Base-by-base conservation (phyloP, 164 flowering plant genomes). In the Stephania cephalantha region DNA sequence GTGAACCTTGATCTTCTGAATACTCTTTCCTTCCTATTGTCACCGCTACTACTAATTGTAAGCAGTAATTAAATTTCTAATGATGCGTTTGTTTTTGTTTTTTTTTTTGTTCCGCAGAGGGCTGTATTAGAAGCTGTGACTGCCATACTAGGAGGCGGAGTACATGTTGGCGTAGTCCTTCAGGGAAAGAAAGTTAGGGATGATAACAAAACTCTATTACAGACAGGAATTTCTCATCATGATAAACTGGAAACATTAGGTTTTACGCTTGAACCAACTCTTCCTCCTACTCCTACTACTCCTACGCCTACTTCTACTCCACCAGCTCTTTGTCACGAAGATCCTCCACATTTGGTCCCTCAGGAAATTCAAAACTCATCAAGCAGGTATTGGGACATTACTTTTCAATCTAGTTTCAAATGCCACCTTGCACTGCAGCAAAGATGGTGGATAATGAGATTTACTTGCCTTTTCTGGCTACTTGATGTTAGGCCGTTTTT, bases 41-140 rank as follows among this genome's bases (percentile, higher is more conserved):
- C 53, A 48, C 50, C 9, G 50, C 50, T 12, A 53, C 58, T 53
- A 53, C 58, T 53, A 53, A 25, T 9, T 50, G 15, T 50, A 9
- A 2, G 12, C 18, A 58, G n/a, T 58, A n/a, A 3, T n/a, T 58
- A n/a, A n/a, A 50, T 50, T 29, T 68, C 76, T 73, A 69, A 74
- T 68, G 71, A 58, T 55, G 3, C 45, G 68, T 48, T 13, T 74
- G 45, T 35, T n/a, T n/a, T n/a, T 64, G 29, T 63, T n/a, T 63
- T 18, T 58, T 61, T 18, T 77, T 69, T 42, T 71, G 25, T 50
- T 70, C 35, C 76, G 42, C 44, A 96, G 99, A 89, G 89, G 83
- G 81, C 87, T 20, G 99, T 96, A 45, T 84, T 94, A 97, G 99
- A 94, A 76, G 99, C 99, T 48, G 90, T 94, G 72, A 88, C 86